phyloP scores from a whole-genome alignment of 192 early-diverging fungal species.

The Obelidium mucronatum region DNA sequence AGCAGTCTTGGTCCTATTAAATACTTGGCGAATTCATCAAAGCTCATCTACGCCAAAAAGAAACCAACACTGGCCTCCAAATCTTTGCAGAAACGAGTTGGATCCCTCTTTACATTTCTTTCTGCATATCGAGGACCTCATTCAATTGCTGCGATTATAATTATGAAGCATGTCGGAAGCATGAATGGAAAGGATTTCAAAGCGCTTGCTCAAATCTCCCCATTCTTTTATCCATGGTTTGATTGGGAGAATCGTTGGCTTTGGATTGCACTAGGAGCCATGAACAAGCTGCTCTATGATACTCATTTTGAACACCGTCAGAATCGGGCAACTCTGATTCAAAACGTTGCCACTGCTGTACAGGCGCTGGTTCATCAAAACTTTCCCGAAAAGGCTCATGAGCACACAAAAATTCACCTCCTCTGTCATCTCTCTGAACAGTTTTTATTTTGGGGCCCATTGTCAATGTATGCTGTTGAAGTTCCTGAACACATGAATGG shows the following conservation, averaged over 20 bases:
- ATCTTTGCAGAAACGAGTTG: neutral
- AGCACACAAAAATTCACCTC: conserved; percentile 2
- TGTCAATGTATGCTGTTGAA: conserved; percentile 8
- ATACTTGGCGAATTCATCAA: neutral
- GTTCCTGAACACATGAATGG: conserved; percentile 21
- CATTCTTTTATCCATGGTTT: conserved; percentile 11
- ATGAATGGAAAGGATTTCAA: conserved; percentile 8
- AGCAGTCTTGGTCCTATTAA: conserved; percentile 6
- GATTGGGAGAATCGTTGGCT: neutral
- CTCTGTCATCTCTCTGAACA: neutral
- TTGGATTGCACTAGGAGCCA: neutral
- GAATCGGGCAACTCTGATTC: neutral
- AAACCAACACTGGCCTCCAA: neutral
- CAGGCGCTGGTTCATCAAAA: neutral
- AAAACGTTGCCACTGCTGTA: neutral
- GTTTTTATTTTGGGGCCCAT: conserved; percentile 7
- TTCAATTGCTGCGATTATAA: neutral
- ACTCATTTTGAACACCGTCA: neutral
- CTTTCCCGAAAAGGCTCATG: neutral
- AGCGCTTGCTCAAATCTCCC: neutral
- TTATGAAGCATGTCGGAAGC: neutral
- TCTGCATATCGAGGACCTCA: neutral
- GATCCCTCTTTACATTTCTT: neutral
- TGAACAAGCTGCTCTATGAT: neutral
- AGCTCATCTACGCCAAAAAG: neutral